phyloP scores from a whole-genome alignment of 495 filamentous ascomycete genomes.

The Diplogelasinospora grovesii region DNA sequence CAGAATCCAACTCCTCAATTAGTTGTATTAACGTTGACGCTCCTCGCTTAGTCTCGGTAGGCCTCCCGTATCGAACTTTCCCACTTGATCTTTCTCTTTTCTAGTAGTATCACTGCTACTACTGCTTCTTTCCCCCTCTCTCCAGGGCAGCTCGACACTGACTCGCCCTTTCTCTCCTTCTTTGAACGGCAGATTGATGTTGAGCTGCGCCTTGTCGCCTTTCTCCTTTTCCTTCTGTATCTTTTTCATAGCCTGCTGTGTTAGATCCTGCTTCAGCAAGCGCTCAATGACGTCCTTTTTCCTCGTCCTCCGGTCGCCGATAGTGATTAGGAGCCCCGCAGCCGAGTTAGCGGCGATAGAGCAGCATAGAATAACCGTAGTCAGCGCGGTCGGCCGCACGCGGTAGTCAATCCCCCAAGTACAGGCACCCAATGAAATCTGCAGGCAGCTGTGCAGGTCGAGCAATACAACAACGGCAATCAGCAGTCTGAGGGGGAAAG shows the following conservation, averaged over 20 bases:
- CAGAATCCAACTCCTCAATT: too few relatives aligned
- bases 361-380: conserved; percentile 70
- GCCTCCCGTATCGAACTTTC: background rate
- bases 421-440: conserved; percentile 66
- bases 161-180: conserved; percentile 2
- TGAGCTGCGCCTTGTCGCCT: conserved; percentile 13
- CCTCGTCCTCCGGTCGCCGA: conserved; percentile 64
- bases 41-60: too few relatives aligned
- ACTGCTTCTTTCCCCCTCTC: background rate
- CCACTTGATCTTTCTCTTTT: background rate
- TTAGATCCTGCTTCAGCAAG: conserved; percentile 65
- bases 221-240: conserved; percentile 54
- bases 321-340: conserved; percentile 62
- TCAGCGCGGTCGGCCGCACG: conserved; percentile 58
- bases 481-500: conserved; percentile 65
- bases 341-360: conserved; percentile 66
- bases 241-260: conserved; percentile 63
- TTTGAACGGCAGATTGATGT: too few relatives aligned
- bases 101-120: background rate
- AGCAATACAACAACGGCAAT: conserved; percentile 67
- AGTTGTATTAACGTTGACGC: too few relatives aligned
- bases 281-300: conserved; percentile 79
- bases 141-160: background rate
- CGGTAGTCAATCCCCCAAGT: conserved; percentile 67
- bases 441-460: conserved; percentile 65